phyloP scores from a whole-genome alignment of 1,284 basidiomycete genomes.

The Pisolithus thermaeus region DNA sequence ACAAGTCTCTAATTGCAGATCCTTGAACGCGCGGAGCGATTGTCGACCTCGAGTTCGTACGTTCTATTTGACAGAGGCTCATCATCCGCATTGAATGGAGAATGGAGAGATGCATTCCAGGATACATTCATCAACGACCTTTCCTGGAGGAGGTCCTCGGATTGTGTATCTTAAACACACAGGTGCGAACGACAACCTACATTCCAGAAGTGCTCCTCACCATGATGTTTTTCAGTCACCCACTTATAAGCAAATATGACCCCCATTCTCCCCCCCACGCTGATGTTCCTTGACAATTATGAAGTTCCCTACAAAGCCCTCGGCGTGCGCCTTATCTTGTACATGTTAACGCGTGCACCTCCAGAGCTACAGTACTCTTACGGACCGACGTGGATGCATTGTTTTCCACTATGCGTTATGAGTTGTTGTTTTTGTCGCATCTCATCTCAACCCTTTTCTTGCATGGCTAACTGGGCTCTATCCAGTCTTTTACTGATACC shows the following conservation, averaged over 20 bases:
- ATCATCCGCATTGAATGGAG: no score
- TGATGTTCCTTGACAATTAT: slow-evolving; percentile 74
- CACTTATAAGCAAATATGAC: slow-evolving; percentile 64
- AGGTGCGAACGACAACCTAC: slow-evolving; percentile 13
- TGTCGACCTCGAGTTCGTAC: no score
- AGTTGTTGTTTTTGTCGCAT: neutral
- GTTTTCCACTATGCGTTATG: slow-evolving; percentile 49
- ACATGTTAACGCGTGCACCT: slow-evolving; percentile 52
- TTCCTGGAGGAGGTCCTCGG: slow-evolving; percentile 44
- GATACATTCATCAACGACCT: no score
- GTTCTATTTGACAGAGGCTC: no score
- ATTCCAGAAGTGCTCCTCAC: neutral
- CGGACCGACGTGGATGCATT: slow-evolving; percentile 70
- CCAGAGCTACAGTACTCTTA: slow-evolving; percentile 42
- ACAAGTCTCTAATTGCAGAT: no score
- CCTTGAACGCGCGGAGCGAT: no score
- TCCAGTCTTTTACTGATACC: slow-evolving; percentile 56
- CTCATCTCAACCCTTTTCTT: neutral
- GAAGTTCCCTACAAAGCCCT: slow-evolving; percentile 61
- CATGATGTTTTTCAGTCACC: slow-evolving; percentile 35
- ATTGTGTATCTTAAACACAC: slow-evolving; percentile 61
- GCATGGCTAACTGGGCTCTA: neutral
- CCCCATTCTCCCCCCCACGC: slow-evolving; percentile 70
- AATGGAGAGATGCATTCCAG: no score
- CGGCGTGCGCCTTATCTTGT: slow-evolving; percentile 49